Conservation (phyloP, 306 rosid species). For the Vigna mungo region DNA sequence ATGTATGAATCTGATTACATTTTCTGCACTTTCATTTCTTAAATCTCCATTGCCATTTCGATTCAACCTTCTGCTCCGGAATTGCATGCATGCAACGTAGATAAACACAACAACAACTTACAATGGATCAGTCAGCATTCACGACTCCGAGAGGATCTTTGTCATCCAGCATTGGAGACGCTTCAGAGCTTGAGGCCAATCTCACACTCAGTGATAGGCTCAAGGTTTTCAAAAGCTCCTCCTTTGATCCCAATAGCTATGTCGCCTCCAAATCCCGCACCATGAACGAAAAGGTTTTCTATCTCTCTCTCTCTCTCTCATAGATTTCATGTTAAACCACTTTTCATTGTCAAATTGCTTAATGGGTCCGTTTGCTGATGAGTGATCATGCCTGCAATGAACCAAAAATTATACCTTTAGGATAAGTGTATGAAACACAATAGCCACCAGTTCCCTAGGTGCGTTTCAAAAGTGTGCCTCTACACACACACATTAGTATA, state of each 20-base stretch:
- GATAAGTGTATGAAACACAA: neutral
- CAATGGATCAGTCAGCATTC: conserved; percentile 52
- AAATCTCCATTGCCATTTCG: neutral
- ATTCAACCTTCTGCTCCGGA: neutral
- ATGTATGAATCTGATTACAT: neutral
- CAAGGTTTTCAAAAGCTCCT: conserved; percentile 68
- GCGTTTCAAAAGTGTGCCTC: neutral
- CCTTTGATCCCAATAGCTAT: conserved; percentile 67
- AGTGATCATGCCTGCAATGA: neutral
- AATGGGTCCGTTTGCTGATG: conserved; percentile 5
- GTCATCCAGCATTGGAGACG: conserved; percentile 59
- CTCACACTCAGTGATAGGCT: conserved; percentile 76
- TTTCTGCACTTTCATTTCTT: conserved; percentile 1
- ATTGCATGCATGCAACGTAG: conserved; percentile 12
- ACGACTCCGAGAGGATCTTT: conserved; percentile 61
- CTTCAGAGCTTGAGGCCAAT: conserved; percentile 63
- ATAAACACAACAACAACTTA: conserved; percentile 14
- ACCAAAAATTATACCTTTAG: neutral
- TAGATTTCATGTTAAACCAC: neutral
- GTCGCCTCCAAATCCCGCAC: conserved; percentile 74
- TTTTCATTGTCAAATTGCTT: neutral
- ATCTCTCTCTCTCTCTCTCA: neutral
- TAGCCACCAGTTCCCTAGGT: neutral
- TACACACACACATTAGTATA: too few relatives aligned
- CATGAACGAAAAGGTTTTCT: conserved; percentile 84